Evolutionary conservation across 345 rosid genomes (phyloP), one percentile per base, ranked within the genome.

Genomic region (Eucalyptus tenuipes): DNA sequence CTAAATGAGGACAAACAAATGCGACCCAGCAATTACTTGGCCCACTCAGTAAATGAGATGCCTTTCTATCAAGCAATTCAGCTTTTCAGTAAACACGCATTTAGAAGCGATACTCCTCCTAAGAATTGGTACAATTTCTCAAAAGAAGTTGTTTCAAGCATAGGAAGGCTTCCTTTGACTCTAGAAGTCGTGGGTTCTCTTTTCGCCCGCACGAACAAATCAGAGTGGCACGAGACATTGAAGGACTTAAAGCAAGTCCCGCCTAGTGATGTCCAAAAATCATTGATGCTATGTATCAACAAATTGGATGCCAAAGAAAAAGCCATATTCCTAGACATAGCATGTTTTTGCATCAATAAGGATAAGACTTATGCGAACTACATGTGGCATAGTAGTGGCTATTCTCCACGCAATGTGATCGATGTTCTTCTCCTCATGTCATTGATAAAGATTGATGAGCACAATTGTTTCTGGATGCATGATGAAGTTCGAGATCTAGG

Each of bases 141-240:
- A 5, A 14, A 5, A 14, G 7, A 49, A 49, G 52, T 49, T 0
- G 18, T 49, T 49, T 49, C 7, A 14, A 49, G 52, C 2, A 0
- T 49, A 5, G 52, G 52, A 49, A 49, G 2, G 52, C 52, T 49
- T 49, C 52, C 52, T 49, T 49, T 49, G 52, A 49, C 52, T 49
- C 2, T 49, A 0, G 52, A 49, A 49, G 52, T 49, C 0, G 7
- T 49, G 52, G 52, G 52, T 49, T 49, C 52, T 14, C 52, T 49
- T 49, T 49, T 49, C 3, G 18, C 52, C 7, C 0, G 0, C 17
- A 49, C 3, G 3, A 2, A 1, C 1, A 49, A 7, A 49, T 49
- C 17, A 3, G 1, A 64, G 40, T 64, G 75, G 75, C 3, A n/a
- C 0, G 2, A 64, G 37, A 64, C 75, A 64, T 64, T 64, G 6